Evolutionary conservation across 1,139 yeast species (phyloP).

Genomic region (Magnusiomyces sp.): DNA sequence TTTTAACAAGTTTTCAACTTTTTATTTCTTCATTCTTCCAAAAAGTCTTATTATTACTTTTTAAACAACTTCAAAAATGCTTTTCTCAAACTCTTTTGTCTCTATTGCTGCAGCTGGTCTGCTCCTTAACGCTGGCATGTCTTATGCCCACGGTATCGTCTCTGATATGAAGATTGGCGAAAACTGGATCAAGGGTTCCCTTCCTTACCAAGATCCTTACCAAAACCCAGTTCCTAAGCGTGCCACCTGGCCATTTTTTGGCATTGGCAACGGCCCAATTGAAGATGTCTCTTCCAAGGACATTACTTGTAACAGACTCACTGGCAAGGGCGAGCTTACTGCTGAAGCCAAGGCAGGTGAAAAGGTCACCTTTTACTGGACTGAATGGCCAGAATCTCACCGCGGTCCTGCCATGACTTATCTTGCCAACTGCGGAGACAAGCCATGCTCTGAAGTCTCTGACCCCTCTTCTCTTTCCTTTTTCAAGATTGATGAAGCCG

Average conservation of each 20-base stretch:
- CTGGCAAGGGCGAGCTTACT: neutral
- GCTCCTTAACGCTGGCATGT: conserved; percentile 2
- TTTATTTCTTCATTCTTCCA: neutral
- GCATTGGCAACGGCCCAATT: conserved; percentile 12
- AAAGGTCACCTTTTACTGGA: conserved; percentile 11
- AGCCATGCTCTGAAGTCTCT: conserved; percentile 5
- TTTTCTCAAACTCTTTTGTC: neutral
- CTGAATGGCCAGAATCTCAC: conserved; percentile 12
- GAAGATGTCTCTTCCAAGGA: conserved; percentile 9
- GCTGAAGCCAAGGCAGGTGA: conserved; percentile 12
- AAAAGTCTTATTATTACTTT: neutral
- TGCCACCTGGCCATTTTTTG: conserved; percentile 12
- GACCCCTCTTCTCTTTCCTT: conserved; percentile 10
- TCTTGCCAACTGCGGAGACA: conserved; percentile 11
- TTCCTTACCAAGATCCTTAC: conserved; percentile 9
- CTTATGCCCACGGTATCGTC: conserved; percentile 11
- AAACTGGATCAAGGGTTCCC: conserved; percentile 8
- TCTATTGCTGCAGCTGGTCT: neutral
- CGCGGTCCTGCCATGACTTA: conserved; percentile 14
- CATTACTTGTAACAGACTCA: conserved; percentile 10
- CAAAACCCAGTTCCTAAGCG: conserved; percentile 6
- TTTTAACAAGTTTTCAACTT: too few relatives aligned
- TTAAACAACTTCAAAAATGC: neutral
- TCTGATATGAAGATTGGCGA: conserved; percentile 8
- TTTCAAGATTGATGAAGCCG: conserved; percentile 15